phyloP scores from a whole-genome alignment of 768 basidiomycete species.

The Lactarius indigo region DNA sequence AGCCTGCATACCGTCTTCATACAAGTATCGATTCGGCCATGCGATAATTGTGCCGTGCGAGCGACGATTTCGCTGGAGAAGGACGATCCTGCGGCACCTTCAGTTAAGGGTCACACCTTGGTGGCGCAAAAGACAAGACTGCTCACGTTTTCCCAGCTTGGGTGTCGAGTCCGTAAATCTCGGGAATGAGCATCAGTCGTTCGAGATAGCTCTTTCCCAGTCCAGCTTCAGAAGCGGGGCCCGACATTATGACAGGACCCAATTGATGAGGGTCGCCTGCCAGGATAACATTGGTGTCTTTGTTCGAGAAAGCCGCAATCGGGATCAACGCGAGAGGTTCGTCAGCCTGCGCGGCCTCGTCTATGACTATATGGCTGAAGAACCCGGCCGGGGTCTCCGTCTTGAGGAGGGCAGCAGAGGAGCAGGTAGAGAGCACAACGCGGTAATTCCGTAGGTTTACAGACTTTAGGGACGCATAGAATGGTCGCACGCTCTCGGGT shows the following conservation, averaged over 20 bases:
- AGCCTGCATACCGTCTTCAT: conserved; percentile 34
- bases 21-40: conserved; percentile 51
- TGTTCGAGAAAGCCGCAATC: conserved; percentile 33
- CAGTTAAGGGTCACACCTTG: background rate
- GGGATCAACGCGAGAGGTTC: conserved; percentile 57
- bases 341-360: conserved; percentile 62
- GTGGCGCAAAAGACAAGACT: background rate
- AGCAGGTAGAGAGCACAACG: conserved; percentile 57
- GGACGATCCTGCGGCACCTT: conserved; percentile 23
- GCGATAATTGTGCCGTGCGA: conserved; percentile 43
- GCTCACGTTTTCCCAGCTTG: conserved; percentile 35
- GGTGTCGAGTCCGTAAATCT: conserved; percentile 30
- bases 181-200: conserved; percentile 34
- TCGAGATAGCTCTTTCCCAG: conserved; percentile 36
- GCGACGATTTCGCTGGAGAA: conserved; percentile 23
- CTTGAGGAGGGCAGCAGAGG: conserved; percentile 48
- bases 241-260: conserved; percentile 37
- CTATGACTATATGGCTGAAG: conserved; percentile 58
- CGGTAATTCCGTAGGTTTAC: conserved; percentile 40
- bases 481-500: conserved; percentile 36
- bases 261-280: conserved; percentile 40
- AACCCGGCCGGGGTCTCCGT: conserved; percentile 50
- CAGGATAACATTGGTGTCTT: conserved; percentile 36
- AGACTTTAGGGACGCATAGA: conserved; percentile 36
- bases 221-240: conserved; percentile 29